A percentile compares a stretch with the other conserved stretches of the same genome.
These are phyloP conservation scores for Tetradesmus obliquus DNA, from an alignment of 139 green algal species.

Conservation along the genomic window DNA sequence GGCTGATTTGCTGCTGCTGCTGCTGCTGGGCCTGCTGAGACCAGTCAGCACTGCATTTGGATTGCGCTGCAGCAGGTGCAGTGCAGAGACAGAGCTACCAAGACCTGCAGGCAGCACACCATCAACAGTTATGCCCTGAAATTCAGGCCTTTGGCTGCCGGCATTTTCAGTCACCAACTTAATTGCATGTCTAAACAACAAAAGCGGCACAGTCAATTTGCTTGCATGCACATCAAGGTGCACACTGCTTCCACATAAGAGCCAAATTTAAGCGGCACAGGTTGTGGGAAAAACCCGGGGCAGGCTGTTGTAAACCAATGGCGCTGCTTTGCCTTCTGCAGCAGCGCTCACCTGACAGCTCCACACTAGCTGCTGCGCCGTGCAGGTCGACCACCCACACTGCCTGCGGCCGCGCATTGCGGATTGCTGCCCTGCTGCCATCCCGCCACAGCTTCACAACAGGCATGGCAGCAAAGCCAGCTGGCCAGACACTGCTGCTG, in stretches of 20 bases:
- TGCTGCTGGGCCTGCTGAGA: background rate
- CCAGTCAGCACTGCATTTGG: background rate
- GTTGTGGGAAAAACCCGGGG: no score
- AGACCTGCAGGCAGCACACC: conserved; percentile 17
- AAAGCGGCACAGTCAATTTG: no score
- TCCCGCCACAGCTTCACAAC: conserved; percentile 28
- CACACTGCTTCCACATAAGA: no score
- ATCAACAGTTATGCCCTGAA: background rate
- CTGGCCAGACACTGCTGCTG: background rate
- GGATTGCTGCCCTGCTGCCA: conserved; percentile 1
- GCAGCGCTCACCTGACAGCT: conserved; percentile 9
- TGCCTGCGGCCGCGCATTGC: conserved; percentile 2
- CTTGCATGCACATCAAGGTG: no score
- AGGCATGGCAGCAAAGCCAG: background rate
- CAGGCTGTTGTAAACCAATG: background rate
- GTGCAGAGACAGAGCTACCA: background rate
- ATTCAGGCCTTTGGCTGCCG: no score
- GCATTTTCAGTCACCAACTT: no score
- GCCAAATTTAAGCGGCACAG: no score
- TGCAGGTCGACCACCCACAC: conserved; percentile 18
- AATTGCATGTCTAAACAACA: no score
- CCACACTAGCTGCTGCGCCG: background rate
- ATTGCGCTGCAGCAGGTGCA: background rate
- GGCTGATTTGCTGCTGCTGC: background rate
- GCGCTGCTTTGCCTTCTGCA: background rate